Evolutionary conservation across 208 protist species (phyloP), one percentile per base, ranked within the genome.

Genomic region (Vickermania ingenoplastis): DNA sequence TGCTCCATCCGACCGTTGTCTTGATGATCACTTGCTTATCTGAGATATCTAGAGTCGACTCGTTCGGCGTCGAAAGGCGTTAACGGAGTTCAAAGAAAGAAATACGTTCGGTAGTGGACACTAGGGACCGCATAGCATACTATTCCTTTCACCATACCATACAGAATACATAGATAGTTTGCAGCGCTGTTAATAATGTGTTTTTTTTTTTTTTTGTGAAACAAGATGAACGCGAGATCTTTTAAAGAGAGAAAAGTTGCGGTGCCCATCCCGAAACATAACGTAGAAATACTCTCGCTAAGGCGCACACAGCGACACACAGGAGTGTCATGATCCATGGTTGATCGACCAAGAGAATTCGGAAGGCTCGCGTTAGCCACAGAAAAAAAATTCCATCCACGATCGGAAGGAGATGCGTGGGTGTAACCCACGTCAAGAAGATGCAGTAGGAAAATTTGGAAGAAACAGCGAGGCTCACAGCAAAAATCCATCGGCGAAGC

Each of bases 391-490:
- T 45, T 53, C 77, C 67, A 52, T 94, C 88, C 0, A 90, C 79
- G 23, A 89, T 70, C 11, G 64, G 63, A 24, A 89, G 75, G 29
- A 91, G 57, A 13, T 68, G 65, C 1, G 75, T 69, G 17, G 88
- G 82, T 31, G 89, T 85, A 36, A 63, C 57, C 84, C 88, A 94
- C 0, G 90, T 77, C 36, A 94, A 62, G 57, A 94, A 94, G 5
- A 90, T 64, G 14, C 71, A 22, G 54, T 89, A 90, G 13, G 72
- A 67, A 0, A 89, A 58, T 61, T 91, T 89, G 13, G 71, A 71
- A 27, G 63, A 73, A 31, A 77, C 72, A 0, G 79, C 83, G 21
- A 91, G 53, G 21, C 72, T 74, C 1, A 83, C 77, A 31, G 73
- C 72, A 22, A 68, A 63, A 25, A 81, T 77, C 83, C 83, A 89